Evolutionary conservation across 495 filamentous ascomycete genomes (phyloP).

Genomic region (Penicillium maclennaniae): DNA sequence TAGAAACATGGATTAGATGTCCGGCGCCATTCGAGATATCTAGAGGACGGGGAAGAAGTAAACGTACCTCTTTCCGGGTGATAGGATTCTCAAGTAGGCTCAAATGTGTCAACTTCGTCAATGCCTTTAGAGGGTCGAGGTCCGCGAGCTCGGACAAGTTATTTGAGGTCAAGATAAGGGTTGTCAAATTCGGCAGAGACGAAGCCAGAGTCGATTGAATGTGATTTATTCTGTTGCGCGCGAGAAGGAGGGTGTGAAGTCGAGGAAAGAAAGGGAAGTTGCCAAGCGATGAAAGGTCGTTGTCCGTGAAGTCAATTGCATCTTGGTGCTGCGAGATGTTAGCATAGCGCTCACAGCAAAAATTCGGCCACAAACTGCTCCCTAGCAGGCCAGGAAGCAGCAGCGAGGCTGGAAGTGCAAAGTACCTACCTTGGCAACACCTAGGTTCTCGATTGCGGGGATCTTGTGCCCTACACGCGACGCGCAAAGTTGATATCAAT

Average conservation of each 20-base stretch:
- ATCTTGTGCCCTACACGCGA: slow-evolving; percentile 89
- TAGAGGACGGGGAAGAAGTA: slow-evolving; percentile 16
- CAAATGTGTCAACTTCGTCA: slow-evolving; percentile 71
- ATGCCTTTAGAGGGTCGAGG: slow-evolving; percentile 72
- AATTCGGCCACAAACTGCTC: background rate
- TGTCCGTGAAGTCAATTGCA: slow-evolving; percentile 96
- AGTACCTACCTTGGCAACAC: slow-evolving; percentile 75
- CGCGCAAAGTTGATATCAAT: slow-evolving; percentile 70
- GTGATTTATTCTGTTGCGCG: slow-evolving; percentile 77
- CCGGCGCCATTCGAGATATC: background rate
- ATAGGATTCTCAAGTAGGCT: slow-evolving; percentile 84
- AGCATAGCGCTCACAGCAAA: slow-evolving; percentile 1
- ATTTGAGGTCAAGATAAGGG: slow-evolving; percentile 74
- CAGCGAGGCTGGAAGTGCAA: background rate
- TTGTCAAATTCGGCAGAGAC: slow-evolving; percentile 72
- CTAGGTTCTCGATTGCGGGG: slow-evolving; percentile 95
- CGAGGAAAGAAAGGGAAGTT: slow-evolving; percentile 96
- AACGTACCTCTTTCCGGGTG: slow-evolving; percentile 76
- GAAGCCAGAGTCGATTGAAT: slow-evolving; percentile 72
- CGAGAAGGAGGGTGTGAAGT: slow-evolving; percentile 78
- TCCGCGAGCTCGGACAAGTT: slow-evolving; percentile 77
- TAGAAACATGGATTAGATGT: slow-evolving; percentile 32
- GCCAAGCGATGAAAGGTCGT: slow-evolving; percentile 81
- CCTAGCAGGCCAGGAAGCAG: background rate
- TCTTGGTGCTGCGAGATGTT: slow-evolving; percentile 64